Base-by-base conservation (phyloP, 2,329 filamentous ascomycete genomes). In the Paraphaeosphaeria minitans region DNA sequence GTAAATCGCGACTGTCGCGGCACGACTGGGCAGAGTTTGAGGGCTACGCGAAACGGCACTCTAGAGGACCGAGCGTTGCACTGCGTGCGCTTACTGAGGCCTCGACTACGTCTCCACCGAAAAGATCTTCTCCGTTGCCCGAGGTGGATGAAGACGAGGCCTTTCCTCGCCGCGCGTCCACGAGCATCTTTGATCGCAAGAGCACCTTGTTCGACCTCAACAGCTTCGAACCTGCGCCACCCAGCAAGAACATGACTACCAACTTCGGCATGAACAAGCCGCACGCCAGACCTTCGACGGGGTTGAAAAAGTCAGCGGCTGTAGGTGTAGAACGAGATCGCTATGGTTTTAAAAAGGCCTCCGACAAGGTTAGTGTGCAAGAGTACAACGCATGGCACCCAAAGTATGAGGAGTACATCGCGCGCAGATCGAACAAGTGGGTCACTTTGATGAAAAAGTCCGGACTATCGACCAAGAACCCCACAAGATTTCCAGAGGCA, bases 311-410 rank as follows among this genome's bases (percentile, higher is more conserved):
- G 29, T 63, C 65, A 16, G 42, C 61, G 21, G 68, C 73, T 13
- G 70, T 31, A 10, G 50, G 50, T 6, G 50, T 78, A 5, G 77
- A 79, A 37, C 87, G 93, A 55, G 93, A 97, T 75, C 86, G 91
- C 16, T 97, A 97, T 70, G 94, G 94, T 3, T 98, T 98, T 80
- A 91, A 92, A 65, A 98, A 97, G 75, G 85, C 87, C 39, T 94
- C 88, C 42, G 89, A 93, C 65, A 89, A 96, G 70, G 84, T 97
- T 62, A 90, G 85, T 1, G 79, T 88, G 21, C 84, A 89, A 58
- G 85, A 93, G 72, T 96, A 96, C 72, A 91, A 97, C 69, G 80
- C 83, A 0, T 98, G 94, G 94, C 87, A 93, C 66, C 79, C 79
- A 16, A 82, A 82, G 4, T 97, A 98, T 74, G 86, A 85, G 31